These are phyloP conservation scores for Pleodorina starrii DNA, from an alignment of 139 green algal genomes.

Conservation along the genomic window DNA sequence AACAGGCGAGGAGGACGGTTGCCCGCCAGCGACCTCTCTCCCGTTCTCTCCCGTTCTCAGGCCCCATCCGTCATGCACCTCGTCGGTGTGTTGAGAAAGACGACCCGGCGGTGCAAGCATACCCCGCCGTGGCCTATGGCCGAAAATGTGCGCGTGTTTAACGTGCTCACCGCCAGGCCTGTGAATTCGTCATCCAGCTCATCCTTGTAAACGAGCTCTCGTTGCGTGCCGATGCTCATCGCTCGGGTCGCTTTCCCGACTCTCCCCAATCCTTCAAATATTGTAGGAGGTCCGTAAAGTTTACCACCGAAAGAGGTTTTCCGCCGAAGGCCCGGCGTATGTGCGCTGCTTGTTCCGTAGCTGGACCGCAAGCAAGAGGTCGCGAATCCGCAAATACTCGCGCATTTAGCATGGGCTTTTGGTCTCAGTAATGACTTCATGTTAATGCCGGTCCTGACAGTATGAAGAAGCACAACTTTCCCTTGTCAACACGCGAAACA, in stretches of 20 bases:
- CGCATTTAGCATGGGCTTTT: background rate
- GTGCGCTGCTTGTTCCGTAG: too few relatives aligned
- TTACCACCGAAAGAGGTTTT: background rate
- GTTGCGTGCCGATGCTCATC: background rate
- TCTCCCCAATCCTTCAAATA: background rate
- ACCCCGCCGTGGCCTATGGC: too few relatives aligned
- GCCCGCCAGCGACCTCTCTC: too few relatives aligned
- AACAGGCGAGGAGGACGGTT: background rate
- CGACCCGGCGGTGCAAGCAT: background rate
- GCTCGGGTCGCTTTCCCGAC: background rate
- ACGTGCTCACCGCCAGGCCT: slow-evolving; percentile 50
- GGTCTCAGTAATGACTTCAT: too few relatives aligned
- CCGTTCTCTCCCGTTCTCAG: background rate
- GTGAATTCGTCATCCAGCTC: slow-evolving; percentile 72
- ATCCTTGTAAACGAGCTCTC: slow-evolving; percentile 31
- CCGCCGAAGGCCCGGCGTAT: background rate
- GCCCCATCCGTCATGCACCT: background rate
- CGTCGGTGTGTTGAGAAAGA: background rate
- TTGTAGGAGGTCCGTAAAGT: too few relatives aligned
- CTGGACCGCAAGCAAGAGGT: background rate
- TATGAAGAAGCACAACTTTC: background rate
- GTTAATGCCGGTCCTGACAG: too few relatives aligned
- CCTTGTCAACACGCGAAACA: too few relatives aligned
- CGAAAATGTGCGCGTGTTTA: background rate
- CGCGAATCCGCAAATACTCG: background rate